phyloP scores from a whole-genome alignment of 768 basidiomycete genomes.

The Calocybe gangraenosa region DNA sequence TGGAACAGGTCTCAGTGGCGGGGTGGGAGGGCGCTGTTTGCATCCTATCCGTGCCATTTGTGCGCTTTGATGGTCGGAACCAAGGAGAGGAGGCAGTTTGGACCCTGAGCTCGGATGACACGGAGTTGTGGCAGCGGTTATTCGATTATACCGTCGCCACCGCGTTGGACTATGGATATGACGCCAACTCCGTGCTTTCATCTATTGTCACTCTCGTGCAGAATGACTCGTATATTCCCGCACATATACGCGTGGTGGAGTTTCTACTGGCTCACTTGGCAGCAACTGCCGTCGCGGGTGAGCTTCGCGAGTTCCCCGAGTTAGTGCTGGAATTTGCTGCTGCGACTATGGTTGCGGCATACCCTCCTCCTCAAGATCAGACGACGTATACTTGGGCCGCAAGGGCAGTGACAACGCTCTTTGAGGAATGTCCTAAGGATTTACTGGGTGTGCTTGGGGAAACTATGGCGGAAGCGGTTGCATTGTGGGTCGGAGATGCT shows the following conservation, averaged over 20 bases:
- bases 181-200: constrained; percentile 50
- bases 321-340: constrained; percentile 56
- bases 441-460: constrained; percentile 19
- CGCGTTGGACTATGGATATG: constrained; percentile 58
- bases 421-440: constrained; percentile 50
- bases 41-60: constrained; percentile 63
- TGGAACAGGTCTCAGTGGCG: constrained; percentile 30
- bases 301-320: constrained; percentile 49
- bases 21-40: constrained; percentile 53
- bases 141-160: constrained; percentile 47
- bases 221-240: constrained; percentile 7
- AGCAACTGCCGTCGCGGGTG: constrained; percentile 24
- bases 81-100: constrained; percentile 7
- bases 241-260: constrained; percentile 51
- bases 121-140: constrained; percentile 56
- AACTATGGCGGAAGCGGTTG: constrained; percentile 41
- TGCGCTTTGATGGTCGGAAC: constrained; percentile 12
- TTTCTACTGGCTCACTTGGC: constrained; percentile 53
- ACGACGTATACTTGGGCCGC: constrained; percentile 60
- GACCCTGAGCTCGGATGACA: constrained; percentile 40
- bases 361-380: constrained; percentile 60
- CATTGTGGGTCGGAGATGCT: constrained; percentile 66
- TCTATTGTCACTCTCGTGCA: constrained; percentile 45
- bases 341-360: constrained; percentile 53
- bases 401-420: constrained; percentile 45